Percentiles rank a stretch among this genome's conserved stretches.
Conservation (phyloP, 2,329 filamentous ascomycete genomes). For the Claviceps sp. region DNA sequence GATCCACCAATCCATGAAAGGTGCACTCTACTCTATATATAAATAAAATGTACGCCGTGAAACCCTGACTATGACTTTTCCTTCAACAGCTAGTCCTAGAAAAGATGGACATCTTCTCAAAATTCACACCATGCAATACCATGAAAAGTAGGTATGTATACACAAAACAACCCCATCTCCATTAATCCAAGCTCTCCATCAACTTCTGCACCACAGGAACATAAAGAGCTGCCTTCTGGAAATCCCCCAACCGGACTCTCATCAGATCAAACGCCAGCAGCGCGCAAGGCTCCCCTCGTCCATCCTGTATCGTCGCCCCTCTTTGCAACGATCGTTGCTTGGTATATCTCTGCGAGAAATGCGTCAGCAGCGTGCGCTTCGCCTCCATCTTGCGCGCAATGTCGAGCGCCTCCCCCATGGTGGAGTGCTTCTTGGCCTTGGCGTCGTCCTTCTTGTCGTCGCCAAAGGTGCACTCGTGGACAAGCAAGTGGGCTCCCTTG, state of each 20-base stretch:
- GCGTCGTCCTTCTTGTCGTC: conserved; percentile 72
- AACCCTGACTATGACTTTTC: too few species aligned
- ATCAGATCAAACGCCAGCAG: conserved; percentile 71
- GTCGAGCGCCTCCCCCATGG: conserved; percentile 70
- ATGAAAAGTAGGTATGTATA: too few species aligned
- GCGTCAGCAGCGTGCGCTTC: conserved; percentile 69
- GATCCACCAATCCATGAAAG: too few species aligned
- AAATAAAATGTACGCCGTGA: too few species aligned
- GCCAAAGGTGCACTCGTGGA: conserved; percentile 95
- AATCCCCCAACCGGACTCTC: conserved; percentile 57
- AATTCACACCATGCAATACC: too few species aligned
- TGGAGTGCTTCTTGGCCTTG: conserved; percentile 77
- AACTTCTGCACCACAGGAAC: conserved; percentile 41
- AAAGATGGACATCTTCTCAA: too few species aligned
- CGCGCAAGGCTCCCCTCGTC: conserved; percentile 26
- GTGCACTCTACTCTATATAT: too few species aligned
- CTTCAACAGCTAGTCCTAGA: too few species aligned
- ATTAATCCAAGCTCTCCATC: conserved; percentile 27
- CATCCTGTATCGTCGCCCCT: conserved; percentile 19
- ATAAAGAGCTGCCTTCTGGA: conserved; percentile 51
- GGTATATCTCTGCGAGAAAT: conserved; percentile 90
- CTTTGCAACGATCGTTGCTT: conserved; percentile 33
- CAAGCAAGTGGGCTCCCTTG: conserved; percentile 61
- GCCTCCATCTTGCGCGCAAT: conserved; percentile 71
- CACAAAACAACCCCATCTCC: neutral